A percentile compares a stretch with the other conserved stretches of the same genome.
phyloP scores from a whole-genome alignment of 1,284 basidiomycete species.

The Caloboletus inedulis region DNA sequence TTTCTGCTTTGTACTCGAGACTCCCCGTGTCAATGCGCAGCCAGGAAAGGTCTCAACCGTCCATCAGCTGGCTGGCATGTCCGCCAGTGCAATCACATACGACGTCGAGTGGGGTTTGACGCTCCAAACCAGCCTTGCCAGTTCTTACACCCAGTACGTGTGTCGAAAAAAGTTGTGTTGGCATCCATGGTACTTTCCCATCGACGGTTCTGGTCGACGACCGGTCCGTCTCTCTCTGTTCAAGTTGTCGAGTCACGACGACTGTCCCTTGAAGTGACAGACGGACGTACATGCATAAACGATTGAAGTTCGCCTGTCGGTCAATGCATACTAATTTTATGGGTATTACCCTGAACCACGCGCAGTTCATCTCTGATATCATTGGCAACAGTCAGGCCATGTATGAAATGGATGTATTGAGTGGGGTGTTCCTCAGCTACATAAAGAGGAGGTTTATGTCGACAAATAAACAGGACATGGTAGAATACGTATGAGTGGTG shows the following conservation, averaged over 20 bases:
- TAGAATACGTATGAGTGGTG: slow-evolving; percentile 29
- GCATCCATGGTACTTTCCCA: too few relatives aligned
- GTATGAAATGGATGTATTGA: slow-evolving; percentile 18
- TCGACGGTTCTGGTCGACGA: neutral
- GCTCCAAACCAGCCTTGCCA: too few relatives aligned
- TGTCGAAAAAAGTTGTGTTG: too few relatives aligned
- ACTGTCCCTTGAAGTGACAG: too few relatives aligned
- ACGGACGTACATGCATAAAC: too few relatives aligned
- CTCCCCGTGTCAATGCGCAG: neutral
- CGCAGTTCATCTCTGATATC: neutral
- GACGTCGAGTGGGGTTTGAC: too few relatives aligned
- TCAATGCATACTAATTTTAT: neutral
- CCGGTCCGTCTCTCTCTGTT: too few relatives aligned
- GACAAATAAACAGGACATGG: slow-evolving; percentile 21
- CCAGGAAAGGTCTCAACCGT: neutral
- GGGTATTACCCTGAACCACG: too few relatives aligned
- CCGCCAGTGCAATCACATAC: too few relatives aligned
- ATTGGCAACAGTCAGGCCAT: neutral
- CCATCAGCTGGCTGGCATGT: neutral
- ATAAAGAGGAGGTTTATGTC: slow-evolving; percentile 9
- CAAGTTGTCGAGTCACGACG: too few relatives aligned
- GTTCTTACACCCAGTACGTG: too few relatives aligned
- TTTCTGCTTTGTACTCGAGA: neutral
- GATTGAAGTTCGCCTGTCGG: neutral
- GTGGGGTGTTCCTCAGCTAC: slow-evolving; percentile 23